A percentile compares a stretch with the other conserved stretches of the same genome.
phyloP scores from a whole-genome alignment of 2,329 filamentous ascomycete genomes.

The Elsinoe necatrix region DNA sequence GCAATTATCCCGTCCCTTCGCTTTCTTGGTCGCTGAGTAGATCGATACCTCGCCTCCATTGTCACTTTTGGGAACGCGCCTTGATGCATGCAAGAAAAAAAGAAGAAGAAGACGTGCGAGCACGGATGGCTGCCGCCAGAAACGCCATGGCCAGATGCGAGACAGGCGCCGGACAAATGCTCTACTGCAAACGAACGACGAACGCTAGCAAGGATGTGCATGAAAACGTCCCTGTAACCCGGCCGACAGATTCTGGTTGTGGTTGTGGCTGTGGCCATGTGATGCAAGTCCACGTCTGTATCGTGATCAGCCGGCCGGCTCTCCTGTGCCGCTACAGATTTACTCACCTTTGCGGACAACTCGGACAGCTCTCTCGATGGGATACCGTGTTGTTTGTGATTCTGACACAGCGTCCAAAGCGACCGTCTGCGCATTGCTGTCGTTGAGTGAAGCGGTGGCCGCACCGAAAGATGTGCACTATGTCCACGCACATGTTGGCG shows the following conservation, averaged over 20 bases:
- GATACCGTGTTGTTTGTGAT: conserved; percentile 2
- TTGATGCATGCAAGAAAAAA: not conserved
- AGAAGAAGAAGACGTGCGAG: conserved; percentile 4
- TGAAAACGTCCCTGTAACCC: conserved; percentile 10
- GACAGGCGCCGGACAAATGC: conserved; percentile 12
- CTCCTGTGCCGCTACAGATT: not conserved
- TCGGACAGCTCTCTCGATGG: conserved; percentile 7
- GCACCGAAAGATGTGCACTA: conserved; percentile 6
- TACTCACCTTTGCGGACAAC: conserved; percentile 6
- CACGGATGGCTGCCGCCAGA: conserved; percentile 9
- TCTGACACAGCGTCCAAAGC: not conserved
- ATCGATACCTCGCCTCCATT: not conserved
- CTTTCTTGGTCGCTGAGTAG: not conserved
- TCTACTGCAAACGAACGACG: conserved; percentile 6
- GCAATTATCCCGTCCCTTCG: not conserved
- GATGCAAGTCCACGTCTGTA: not conserved
- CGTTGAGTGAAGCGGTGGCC: conserved; percentile 2
- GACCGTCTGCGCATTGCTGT: conserved; percentile 12
- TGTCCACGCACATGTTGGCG: conserved; percentile 9
- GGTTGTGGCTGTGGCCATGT: conserved; percentile 4
- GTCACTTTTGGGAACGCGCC: not conserved
- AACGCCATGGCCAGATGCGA: conserved; percentile 10
- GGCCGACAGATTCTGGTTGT: conserved; percentile 7
- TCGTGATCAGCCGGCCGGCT: not conserved
- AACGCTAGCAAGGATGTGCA: conserved; percentile 13